Conservation (phyloP, 148 eudicot species). For the Cornus florida region DNA sequence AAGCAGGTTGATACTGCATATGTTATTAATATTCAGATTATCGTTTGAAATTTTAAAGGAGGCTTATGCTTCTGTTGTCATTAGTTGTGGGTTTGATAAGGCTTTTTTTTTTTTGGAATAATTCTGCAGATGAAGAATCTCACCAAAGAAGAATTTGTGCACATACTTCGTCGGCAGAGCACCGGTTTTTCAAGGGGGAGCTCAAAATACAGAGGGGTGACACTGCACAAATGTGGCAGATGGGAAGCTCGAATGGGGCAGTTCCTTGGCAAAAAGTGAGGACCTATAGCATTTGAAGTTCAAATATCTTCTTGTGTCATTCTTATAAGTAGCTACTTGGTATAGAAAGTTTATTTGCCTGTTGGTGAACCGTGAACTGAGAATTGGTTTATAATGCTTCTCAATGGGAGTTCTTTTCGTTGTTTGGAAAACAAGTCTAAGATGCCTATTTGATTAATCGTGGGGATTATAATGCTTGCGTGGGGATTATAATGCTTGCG, state of each 20-base stretch:
- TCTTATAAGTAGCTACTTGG: background rate
- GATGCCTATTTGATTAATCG: slow-evolving; percentile 28
- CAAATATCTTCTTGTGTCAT: background rate
- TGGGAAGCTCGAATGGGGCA: slow-evolving; percentile 99
- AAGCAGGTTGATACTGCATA: slow-evolving; percentile 45
- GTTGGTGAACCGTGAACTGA: background rate
- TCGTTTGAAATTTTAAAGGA: background rate
- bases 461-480: slow-evolving; percentile 35
- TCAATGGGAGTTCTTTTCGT: background rate
- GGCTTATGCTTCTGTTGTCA: background rate
- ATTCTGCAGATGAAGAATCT: slow-evolving; percentile 60
- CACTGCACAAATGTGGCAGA: slow-evolving; percentile 90
- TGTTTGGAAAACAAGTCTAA: slow-evolving; percentile 5
- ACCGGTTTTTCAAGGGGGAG: slow-evolving; percentile 91
- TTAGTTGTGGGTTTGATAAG: background rate
- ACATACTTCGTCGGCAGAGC: slow-evolving; percentile 94
- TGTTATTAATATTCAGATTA: background rate
- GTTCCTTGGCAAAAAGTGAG: slow-evolving; percentile 88
- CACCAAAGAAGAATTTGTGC: slow-evolving; percentile 87
- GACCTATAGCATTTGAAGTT: background rate
- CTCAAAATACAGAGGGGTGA: slow-evolving; percentile 90
- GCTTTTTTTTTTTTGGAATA: background rate
- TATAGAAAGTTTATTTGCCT: background rate
- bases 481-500: slow-evolving; percentile 16
- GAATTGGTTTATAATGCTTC: slow-evolving; percentile 1